Evolutionary conservation across 106 monocot genomes (phyloP).

Genomic region (Vanilla planifolia): DNA sequence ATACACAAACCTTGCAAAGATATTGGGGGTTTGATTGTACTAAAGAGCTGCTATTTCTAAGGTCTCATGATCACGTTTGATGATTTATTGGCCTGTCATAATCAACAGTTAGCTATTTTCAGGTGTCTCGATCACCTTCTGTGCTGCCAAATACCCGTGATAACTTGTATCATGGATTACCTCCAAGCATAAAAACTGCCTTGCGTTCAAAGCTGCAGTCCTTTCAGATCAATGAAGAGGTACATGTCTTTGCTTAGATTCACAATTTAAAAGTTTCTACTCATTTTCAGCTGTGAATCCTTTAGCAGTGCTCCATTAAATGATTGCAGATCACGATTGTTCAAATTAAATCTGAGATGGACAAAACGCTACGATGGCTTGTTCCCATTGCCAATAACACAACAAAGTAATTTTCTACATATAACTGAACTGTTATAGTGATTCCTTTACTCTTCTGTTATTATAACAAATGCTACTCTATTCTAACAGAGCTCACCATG

Average conservation of each 20-base stretch:
- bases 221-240: conserved; percentile 71
- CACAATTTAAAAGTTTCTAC: background rate
- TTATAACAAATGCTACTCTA: background rate
- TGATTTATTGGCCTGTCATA: too few relatives aligned
- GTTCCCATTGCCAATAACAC: conserved; percentile 92
- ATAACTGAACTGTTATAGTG: background rate
- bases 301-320: background rate
- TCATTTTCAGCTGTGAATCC: background rate
- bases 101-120: conserved; percentile 7
- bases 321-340: conserved; percentile 43
- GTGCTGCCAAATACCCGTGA: conserved; percentile 81
- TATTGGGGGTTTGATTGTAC: too few relatives aligned
- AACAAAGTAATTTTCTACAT: conserved; percentile 49
- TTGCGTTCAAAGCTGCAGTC: conserved; percentile 59
- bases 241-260: conserved; percentile 9
- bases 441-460: background rate
- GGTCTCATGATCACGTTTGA: too few relatives aligned
- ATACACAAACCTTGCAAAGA: too few relatives aligned
- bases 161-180: conserved; percentile 77
- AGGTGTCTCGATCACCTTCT: conserved; percentile 90
- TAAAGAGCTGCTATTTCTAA: too few relatives aligned
- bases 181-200: conserved; percentile 70
- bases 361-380: conserved; percentile 90
- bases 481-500: conserved; percentile 79
- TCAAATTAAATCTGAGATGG: conserved; percentile 92